phyloP scores from a whole-genome alignment of 768 basidiomycete genomes.

The Mycena vulgaris region DNA sequence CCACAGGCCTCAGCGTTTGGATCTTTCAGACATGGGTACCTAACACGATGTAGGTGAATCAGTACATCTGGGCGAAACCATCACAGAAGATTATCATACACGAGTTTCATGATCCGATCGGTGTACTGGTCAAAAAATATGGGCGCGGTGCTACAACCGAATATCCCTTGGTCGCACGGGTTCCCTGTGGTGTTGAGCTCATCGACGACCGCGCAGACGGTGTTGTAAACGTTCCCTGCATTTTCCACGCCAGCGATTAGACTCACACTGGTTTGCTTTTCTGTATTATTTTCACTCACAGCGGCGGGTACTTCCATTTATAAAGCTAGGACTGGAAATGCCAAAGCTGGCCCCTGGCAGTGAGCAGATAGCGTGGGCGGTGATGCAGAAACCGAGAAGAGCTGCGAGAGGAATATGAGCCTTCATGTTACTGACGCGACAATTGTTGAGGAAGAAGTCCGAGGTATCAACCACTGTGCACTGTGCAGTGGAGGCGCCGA shows the following conservation, averaged over 20 bases:
- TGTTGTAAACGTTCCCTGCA: slow-evolving; percentile 36
- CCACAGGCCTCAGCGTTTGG: slow-evolving; percentile 46
- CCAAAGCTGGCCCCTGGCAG: slow-evolving; percentile 31
- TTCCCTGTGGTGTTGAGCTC: slow-evolving; percentile 31
- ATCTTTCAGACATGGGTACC: slow-evolving; percentile 48
- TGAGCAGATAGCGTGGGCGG: slow-evolving; percentile 31
- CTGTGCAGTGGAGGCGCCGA: background rate
- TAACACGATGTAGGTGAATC: slow-evolving; percentile 28
- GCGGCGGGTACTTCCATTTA: slow-evolving; percentile 27
- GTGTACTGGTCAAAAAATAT: slow-evolving; percentile 32
- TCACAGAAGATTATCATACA: slow-evolving; percentile 5
- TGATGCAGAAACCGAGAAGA: slow-evolving; percentile 16
- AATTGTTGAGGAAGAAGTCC: slow-evolving; percentile 13
- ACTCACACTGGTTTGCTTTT: slow-evolving; percentile 6
- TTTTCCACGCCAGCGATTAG: background rate
- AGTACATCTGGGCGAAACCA: slow-evolving; percentile 11
- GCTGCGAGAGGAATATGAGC: slow-evolving; percentile 15
- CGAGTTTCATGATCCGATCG: slow-evolving; percentile 24
- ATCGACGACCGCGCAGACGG: slow-evolving; percentile 37
- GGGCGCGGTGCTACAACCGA: slow-evolving; percentile 37
- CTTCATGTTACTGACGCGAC: slow-evolving; percentile 14
- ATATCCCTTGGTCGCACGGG: slow-evolving; percentile 35
- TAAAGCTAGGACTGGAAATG: slow-evolving; percentile 21
- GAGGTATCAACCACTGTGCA: slow-evolving; percentile 6
- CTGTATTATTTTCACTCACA: slow-evolving; percentile 25